Evolutionary conservation across 768 basidiomycete species (phyloP), one percentile per base, ranked within the genome.

Genomic region (Hygrocybe coccinea): DNA sequence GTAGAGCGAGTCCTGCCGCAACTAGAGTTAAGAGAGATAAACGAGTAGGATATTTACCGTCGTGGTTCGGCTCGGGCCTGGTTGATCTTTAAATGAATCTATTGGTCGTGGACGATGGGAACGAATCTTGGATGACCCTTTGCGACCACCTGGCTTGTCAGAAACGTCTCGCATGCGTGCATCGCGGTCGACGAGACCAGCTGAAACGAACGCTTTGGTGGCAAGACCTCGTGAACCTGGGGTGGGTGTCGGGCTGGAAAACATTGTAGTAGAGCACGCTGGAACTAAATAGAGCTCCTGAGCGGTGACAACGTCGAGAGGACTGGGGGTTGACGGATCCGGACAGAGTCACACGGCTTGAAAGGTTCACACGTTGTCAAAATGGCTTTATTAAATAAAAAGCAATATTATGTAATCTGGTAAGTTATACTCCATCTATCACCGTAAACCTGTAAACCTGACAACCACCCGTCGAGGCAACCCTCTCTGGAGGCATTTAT

Each of bases 151-250:
- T 5, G 85, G 86, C 61, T 76, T 86, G 71, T 83, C 81, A 8
- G 79, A 75, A 43, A 75, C 72, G 64, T 91, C 88, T 58, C 83
- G 81, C 89, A 91, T 90, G 61, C 75, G 79, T 55, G 83, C 75
- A 68, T 91, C 89, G 55, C 81, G 75, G 77, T 89, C 87, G 58
- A 89, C 85, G 65, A 90, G 82, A 39, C 88, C 89, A 2, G 86
- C 87, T 36, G 71, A 81, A 56, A 84, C 83, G 22, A 90, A 74
- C 29, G 86, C 84, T 55, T 71, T 85, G 56, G 78, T 60, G 19
- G 82, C 86, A 17, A 91, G 70, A 25, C 78, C 66, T 60, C 84
- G 80, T 50, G 79, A 73, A 60, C 84, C 80, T 14, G 84, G 73
- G 5, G 80, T 76, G 7, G 83, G 77, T 8, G 86, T 76, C 41